These are phyloP conservation scores for Galerina marginata DNA, from an alignment of 768 basidiomycete genomes.

Conservation along the genomic window DNA sequence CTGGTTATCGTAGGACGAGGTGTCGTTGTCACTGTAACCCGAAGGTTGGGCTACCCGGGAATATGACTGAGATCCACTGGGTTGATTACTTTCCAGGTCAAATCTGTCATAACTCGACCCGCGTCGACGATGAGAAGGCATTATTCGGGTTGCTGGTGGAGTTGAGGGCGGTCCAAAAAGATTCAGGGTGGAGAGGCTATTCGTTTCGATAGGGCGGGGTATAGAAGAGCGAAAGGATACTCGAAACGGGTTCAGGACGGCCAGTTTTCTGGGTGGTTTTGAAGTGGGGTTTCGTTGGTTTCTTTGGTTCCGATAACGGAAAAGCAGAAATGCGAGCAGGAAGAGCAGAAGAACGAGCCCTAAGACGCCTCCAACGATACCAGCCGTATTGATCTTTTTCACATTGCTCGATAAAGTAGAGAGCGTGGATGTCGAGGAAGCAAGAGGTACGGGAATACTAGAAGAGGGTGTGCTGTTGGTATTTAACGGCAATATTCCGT, in stretches of 20 bases:
- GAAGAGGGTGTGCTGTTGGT: slow-evolving; percentile 1
- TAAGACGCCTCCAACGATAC: slow-evolving; percentile 19
- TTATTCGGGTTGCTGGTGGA: background rate
- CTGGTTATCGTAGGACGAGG: background rate
- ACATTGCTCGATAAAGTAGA: background rate
- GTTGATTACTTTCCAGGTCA: too few species aligned
- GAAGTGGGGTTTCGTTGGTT: background rate
- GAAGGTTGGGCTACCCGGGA: too few species aligned
- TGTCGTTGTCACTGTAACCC: background rate
- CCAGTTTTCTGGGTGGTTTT: background rate
- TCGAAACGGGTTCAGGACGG: background rate
- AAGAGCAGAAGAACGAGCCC: slow-evolving; percentile 12
- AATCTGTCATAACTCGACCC: too few species aligned
- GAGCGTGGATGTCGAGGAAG: background rate
- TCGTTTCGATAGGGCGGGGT: slow-evolving; percentile 3
- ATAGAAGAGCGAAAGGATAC: background rate
- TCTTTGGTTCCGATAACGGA: slow-evolving; percentile 7
- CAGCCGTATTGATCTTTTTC: slow-evolving; percentile 11
- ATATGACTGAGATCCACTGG: too few species aligned
- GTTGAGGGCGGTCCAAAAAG: slow-evolving; percentile 1
- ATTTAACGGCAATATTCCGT: slow-evolving; percentile 1
- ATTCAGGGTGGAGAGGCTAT: slow-evolving; percentile 5
- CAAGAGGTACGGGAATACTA: background rate
- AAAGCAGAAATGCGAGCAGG: slow-evolving; percentile 16
- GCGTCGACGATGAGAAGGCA: background rate